Base-by-base conservation (phyloP, 1,284 basidiomycete genomes). In the Cryptococcus sp. region DNA sequence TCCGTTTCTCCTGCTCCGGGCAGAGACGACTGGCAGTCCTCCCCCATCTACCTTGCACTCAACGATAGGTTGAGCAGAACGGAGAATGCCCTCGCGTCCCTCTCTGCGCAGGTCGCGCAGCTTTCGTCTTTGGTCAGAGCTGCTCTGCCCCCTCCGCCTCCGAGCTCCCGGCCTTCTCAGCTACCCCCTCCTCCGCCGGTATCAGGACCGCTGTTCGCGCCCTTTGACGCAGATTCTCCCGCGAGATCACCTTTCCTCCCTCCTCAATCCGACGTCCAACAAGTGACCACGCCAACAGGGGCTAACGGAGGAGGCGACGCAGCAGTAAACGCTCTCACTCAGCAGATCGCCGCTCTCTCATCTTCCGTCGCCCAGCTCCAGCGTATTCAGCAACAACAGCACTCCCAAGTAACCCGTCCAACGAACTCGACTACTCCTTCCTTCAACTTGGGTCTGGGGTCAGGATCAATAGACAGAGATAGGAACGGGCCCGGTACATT, bases 351-450 rank as follows among this genome's bases (percentile, higher is more conserved):
- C 66, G 89, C 88, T 11, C 80, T 93, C 61, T 92, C 90, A 23
- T 86, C 87, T 0, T 91, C 90, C 13, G 90, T 93, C 47, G 88
- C 90, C 17, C 91, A 93, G 74, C 82, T 93, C 13, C 68, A 73
- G 54, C 61, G 70, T 0, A 59, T 72, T 55, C 59, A 65, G 56
- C 42, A 47, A 22, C 51, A 59, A 19, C 19, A 51, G 3, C 44
- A 52, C n/a, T 50, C 62, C 22, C 60, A 62, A 55, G 11, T 41
- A 7, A 62, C 60, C 7, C n/a, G 42, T 27, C 41, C 47, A 31
- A 39, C 42, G 1, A 35, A 40, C 16, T 49, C 48, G n/a, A 44
- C 50, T 15, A 13, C 47, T 56, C 17, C 45, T 39, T 39, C n/a
- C 40, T 22, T 35, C 19, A 20, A 10, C 50, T 16, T n/a, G 7